These are phyloP conservation scores for Thymus quinquecostatus DNA, from an alignment of 257 asterid genomes.

Conservation along the genomic window DNA sequence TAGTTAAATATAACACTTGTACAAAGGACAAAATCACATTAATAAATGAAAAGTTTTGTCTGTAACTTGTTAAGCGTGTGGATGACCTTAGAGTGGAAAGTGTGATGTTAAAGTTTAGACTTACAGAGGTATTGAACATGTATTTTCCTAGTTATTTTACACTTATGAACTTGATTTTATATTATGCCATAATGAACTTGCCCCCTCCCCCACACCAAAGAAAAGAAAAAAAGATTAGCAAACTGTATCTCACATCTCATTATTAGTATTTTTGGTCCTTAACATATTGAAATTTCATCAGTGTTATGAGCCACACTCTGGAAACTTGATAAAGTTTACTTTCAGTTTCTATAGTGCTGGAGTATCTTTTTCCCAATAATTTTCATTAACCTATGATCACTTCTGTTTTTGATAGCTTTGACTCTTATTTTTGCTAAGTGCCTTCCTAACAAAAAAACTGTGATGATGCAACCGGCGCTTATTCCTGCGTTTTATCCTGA, in stretches of 20 bases:
- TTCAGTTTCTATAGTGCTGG: background rate
- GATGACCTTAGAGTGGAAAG: background rate
- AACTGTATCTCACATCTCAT: background rate
- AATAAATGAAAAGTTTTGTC: background rate
- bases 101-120: background rate
- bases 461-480: background rate
- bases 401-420: slow-evolving; percentile 24
- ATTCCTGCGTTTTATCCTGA: slow-evolving; percentile 24
- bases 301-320: background rate
- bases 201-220: background rate
- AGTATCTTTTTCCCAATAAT: background rate
- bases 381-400: slow-evolving; percentile 2
- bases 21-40: background rate
- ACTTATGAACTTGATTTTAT: background rate
- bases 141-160: background rate
- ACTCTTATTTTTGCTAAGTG: background rate
- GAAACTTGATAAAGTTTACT: background rate
- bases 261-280: background rate
- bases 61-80: background rate
- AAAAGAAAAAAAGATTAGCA: background rate
- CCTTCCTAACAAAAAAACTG: background rate
- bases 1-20: background rate
- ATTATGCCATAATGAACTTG: background rate
- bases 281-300: background rate
- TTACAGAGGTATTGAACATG: background rate